Base-by-base conservation (phyloP, 495 filamentous ascomycete species). In the Bacidia gigantensis region DNA sequence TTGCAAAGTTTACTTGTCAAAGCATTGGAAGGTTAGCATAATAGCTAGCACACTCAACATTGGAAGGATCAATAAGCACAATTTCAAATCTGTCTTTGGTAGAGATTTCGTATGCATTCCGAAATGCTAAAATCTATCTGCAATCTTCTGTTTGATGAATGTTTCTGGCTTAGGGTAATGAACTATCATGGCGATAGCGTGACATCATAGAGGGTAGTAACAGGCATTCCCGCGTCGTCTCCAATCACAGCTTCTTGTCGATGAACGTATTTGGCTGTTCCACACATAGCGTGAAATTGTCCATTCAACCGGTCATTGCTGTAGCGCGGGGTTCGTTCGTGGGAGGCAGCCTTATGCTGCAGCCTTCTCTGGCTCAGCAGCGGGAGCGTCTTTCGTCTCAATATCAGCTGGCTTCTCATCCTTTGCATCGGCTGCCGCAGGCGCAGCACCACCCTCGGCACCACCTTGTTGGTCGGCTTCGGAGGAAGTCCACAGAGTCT, bases 401-500 rank as follows among this genome's bases (percentile, higher is more conserved):
- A n/a, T n/a, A n/a, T n/a, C 64, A 26, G 65, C 53, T 38, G 66
- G 66, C 64, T 80, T 77, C 62, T 60, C 53, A 40, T 67, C 68
- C 64, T 80, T 77, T 62, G 77, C 67, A 62, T 81, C 80, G 29
- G 29, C 14, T 35, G 29, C 14, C 26, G 75, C 72, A 24, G 82
- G 64, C 60, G 83, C 71, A 46, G 80, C 72, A 46, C 79, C 72
- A 52, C 80, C 69, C 52, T 63, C 64, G 46, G 60, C 57, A 58
- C 77, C 76, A 49, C 66, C 64, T 46, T 73, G 66, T 50, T 84
- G 77, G 79, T 98, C 92, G 54, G 89, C 86, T 77, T 98, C 93
- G 57, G 92, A 97, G 18, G 90, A 96, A 63, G 92, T 97, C 92
- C 92, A 98, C 71, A 98, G 90, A 54, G 92, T 98, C 92, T 98